Conservation (phyloP, 2,329 filamentous ascomycete species). For the Exophiala viscosa region DNA sequence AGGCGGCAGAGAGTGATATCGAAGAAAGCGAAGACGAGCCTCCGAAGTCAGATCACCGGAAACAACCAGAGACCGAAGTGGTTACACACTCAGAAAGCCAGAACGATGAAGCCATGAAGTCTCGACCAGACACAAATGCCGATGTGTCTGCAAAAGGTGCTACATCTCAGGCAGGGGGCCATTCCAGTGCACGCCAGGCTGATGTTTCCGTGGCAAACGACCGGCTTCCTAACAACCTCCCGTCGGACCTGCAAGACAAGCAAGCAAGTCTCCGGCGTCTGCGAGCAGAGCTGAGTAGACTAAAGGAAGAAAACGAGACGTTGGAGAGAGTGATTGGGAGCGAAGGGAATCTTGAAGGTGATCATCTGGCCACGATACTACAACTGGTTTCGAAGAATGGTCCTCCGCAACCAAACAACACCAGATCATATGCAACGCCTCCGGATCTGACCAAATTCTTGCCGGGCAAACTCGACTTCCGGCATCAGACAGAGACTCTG, state of each 20-base stretch:
- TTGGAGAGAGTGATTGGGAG: conserved; percentile 12
- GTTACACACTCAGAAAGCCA: no score
- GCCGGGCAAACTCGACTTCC: conserved; percentile 24
- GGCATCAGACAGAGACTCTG: conserved; percentile 10
- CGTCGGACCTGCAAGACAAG: conserved; percentile 8
- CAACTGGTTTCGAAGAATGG: not conserved
- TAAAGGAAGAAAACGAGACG: conserved; percentile 5
- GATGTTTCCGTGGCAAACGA: no score
- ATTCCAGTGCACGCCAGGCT: no score
- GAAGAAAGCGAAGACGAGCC: conserved; percentile 5
- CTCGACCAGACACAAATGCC: no score
- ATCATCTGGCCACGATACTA: conserved; percentile 3
- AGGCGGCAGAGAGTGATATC: conserved; percentile 14
- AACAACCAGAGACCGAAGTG: not conserved
- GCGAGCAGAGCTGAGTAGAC: conserved; percentile 4
- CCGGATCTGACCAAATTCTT: conserved; percentile 25
- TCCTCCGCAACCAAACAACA: not conserved
- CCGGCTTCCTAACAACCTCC: not conserved
- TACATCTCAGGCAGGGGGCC: no score
- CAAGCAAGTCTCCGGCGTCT: conserved; percentile 7
- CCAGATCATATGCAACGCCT: not conserved
- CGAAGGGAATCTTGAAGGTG: conserved; percentile 6
- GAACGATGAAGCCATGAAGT: no score
- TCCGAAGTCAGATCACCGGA: no score
- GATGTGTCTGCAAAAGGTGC: no score